A percentile compares a stretch with the other conserved stretches of the same genome.
Evolutionary conservation across 768 basidiomycete genomes (phyloP).

Genomic region (Saitozyma podzolica): DNA sequence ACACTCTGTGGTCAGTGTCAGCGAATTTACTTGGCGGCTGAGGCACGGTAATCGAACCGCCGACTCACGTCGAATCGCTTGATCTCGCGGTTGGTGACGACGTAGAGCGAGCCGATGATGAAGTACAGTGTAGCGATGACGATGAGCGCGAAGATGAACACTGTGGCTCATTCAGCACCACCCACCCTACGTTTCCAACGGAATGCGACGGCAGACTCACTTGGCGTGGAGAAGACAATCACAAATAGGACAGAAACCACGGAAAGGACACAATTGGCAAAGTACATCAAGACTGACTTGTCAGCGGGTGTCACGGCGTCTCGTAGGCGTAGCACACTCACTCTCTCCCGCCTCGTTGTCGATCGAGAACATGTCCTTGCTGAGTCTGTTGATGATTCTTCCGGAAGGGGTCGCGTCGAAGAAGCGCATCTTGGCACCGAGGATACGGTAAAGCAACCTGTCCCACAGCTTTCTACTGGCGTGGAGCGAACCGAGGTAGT

Average conservation of each 20-base stretch:
- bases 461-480: slow-evolving; percentile 48
- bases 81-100: slow-evolving; percentile 53
- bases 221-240: slow-evolving; percentile 49
- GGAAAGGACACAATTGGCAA: slow-evolving; percentile 38
- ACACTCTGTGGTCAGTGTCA: slow-evolving; percentile 32
- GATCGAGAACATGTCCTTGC: slow-evolving; percentile 77
- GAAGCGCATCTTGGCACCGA: slow-evolving; percentile 51
- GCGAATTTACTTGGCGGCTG: neutral
- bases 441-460: slow-evolving; percentile 45
- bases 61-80: slow-evolving; percentile 54
- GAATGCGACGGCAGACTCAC: slow-evolving; percentile 15
- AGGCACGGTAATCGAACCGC: neutral
- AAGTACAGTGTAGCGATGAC: slow-evolving; percentile 50
- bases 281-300: slow-evolving; percentile 34
- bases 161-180: slow-evolving; percentile 15
- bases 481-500: slow-evolving; percentile 39
- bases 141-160: slow-evolving; percentile 48
- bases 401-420: slow-evolving; percentile 55
- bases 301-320: slow-evolving; percentile 6
- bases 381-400: slow-evolving; percentile 76
- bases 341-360: slow-evolving; percentile 57
- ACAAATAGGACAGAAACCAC: slow-evolving; percentile 50
- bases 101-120: slow-evolving; percentile 52
- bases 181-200: neutral
- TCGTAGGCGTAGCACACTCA: slow-evolving; percentile 15